phyloP scores from a whole-genome alignment of 768 basidiomycete genomes.

The Bullera alba region DNA sequence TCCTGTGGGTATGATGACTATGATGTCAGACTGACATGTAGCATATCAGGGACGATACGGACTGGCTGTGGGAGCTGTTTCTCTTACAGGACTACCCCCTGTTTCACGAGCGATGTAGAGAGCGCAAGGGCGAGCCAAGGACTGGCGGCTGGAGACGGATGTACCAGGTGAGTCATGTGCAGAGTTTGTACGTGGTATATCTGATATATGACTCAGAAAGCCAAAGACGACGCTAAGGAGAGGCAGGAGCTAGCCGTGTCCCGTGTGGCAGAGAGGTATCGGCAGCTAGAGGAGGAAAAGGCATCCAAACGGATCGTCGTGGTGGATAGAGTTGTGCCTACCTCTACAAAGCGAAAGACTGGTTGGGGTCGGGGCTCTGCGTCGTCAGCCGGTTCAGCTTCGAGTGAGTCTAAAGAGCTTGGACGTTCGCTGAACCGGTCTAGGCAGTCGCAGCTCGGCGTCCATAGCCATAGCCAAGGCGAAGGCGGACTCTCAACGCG shows the following conservation, averaged over 20 bases:
- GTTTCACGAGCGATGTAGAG: conserved; percentile 19
- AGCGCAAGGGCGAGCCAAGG: conserved; percentile 21
- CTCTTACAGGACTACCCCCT: conserved; percentile 22
- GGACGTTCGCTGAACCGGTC: too few relatives aligned
- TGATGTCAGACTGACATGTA: conserved; percentile 10
- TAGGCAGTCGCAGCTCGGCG: too few relatives aligned
- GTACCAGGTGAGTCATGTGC: conserved; percentile 26
- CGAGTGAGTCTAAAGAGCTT: not conserved
- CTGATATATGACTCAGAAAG: conserved; percentile 21
- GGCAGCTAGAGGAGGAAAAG: conserved; percentile 26
- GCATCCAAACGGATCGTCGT: conserved; percentile 28
- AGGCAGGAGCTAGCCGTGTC: conserved; percentile 17
- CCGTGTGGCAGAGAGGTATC: conserved; percentile 24
- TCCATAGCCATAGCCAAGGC: conserved; percentile 22
- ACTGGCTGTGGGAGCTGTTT: conserved; percentile 36
- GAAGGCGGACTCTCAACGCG: conserved; percentile 23
- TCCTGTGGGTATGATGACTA: conserved; percentile 28
- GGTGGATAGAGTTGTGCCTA: conserved; percentile 15
- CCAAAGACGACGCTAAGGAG: conserved; percentile 24
- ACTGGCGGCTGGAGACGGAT: conserved; percentile 34
- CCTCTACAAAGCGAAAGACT: conserved; percentile 11
- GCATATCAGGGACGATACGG: conserved; percentile 35
- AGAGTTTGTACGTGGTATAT: not conserved
- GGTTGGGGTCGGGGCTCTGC: conserved; percentile 10
- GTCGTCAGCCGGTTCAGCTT: not conserved